These are phyloP conservation scores for Podila epigama DNA, from an alignment of 192 early-diverging fungal genomes.

Conservation along the genomic window DNA sequence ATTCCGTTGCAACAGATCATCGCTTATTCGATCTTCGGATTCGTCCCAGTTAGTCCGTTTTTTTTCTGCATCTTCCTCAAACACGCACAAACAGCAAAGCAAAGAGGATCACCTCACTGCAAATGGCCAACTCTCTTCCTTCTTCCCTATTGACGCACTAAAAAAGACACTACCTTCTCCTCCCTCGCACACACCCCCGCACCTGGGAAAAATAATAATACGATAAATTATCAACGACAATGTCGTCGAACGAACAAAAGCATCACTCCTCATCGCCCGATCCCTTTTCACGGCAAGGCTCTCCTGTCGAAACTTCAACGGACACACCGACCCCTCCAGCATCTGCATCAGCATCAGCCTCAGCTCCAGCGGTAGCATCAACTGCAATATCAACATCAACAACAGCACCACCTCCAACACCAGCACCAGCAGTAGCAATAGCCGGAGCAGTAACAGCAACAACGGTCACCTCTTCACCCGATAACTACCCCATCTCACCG, in stretches of 20 bases:
- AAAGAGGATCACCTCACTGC: too few relatives aligned
- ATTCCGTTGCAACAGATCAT: neutral
- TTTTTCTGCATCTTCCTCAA: neutral
- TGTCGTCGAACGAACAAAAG: too few relatives aligned
- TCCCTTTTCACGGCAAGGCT: too few relatives aligned
- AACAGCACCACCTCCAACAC: neutral
- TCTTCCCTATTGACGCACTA: neutral
- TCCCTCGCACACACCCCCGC: neutral
- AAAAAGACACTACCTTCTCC: neutral
- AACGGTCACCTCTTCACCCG: neutral
- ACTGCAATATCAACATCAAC: neutral
- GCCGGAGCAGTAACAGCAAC: neutral
- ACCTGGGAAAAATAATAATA: too few relatives aligned
- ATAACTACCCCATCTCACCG: neutral
- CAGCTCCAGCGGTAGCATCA: neutral
- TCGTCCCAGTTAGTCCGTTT: neutral
- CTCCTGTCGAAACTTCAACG: too few relatives aligned
- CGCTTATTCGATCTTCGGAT: slow-evolving; percentile 1
- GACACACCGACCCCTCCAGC: neutral
- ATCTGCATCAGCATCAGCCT: neutral
- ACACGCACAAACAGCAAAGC: neutral
- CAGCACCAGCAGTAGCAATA: neutral
- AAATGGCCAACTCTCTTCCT: neutral
- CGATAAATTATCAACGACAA: too few relatives aligned
- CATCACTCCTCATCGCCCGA: too few relatives aligned